Conservation (phyloP, 2,329 filamentous ascomycete species). For the Pseudocercospora eumusae region DNA sequence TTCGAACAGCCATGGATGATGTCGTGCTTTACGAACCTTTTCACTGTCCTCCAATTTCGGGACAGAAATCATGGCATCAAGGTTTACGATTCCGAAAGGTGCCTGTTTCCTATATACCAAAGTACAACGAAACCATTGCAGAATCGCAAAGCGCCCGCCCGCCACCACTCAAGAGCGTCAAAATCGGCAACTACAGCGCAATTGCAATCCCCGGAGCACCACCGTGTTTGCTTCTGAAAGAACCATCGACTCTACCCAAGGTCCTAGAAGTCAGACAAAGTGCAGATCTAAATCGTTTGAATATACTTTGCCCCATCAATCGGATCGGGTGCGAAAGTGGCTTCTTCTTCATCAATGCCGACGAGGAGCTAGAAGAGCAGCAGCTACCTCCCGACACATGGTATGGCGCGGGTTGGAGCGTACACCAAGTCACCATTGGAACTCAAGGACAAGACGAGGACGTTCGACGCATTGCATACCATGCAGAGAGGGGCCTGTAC, state of each 20-base stretch:
- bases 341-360: slow-evolving; percentile 61
- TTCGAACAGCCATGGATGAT: slow-evolving; percentile 78
- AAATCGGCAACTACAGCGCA: slow-evolving; percentile 75
- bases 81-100: slow-evolving; percentile 76
- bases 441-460: slow-evolving; percentile 54
- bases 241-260: slow-evolving; percentile 72
- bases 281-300: slow-evolving; percentile 9
- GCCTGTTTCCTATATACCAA: slow-evolving; percentile 67
- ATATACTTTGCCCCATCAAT: slow-evolving; percentile 70
- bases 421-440: slow-evolving; percentile 68
- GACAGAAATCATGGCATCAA: slow-evolving; percentile 46
- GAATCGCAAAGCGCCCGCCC: slow-evolving; percentile 50
- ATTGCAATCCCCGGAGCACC: slow-evolving; percentile 81
- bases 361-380: slow-evolving; percentile 72
- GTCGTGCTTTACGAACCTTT: slow-evolving; percentile 85
- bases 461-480: slow-evolving; percentile 72
- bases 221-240: slow-evolving; percentile 80
- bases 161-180: slow-evolving; percentile 58
- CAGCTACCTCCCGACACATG: slow-evolving; percentile 68
- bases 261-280: slow-evolving; percentile 46
- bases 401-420: slow-evolving; percentile 74
- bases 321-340: slow-evolving; percentile 75
- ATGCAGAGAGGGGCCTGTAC: slow-evolving; percentile 72
- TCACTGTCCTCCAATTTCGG: slow-evolving; percentile 43
- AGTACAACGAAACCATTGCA: slow-evolving; percentile 52